phyloP scores from a whole-genome alignment of 1,139 yeast genomes.

The Pichia sp. region DNA sequence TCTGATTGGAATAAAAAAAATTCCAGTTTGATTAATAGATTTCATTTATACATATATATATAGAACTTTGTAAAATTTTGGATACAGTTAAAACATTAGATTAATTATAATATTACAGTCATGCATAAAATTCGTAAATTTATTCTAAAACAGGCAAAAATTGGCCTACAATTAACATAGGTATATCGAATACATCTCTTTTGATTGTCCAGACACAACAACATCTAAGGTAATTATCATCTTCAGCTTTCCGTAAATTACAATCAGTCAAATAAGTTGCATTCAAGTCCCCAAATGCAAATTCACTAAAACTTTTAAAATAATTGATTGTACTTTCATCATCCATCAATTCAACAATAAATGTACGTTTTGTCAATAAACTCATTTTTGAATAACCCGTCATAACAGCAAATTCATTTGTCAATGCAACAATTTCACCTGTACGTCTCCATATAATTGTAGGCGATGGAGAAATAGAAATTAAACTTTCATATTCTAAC shows the following conservation, averaged over 20 bases:
- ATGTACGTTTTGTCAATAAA: slow-evolving; percentile 46
- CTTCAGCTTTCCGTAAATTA: slow-evolving; percentile 34
- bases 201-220: slow-evolving; percentile 64
- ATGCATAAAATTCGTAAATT: not conserved
- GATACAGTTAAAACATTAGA: no score
- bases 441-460: slow-evolving; percentile 75
- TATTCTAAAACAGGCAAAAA: slow-evolving; percentile 30
- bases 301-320: slow-evolving; percentile 75
- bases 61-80: no score
- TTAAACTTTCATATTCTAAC: slow-evolving; percentile 56
- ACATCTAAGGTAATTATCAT: slow-evolving; percentile 39
- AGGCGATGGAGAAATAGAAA: slow-evolving; percentile 56
- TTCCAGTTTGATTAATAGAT: no score
- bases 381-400: slow-evolving; percentile 50
- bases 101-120: no score
- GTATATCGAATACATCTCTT: slow-evolving; percentile 84
- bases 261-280: slow-evolving; percentile 47
- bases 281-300: slow-evolving; percentile 85
- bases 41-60: no score
- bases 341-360: slow-evolving; percentile 76
- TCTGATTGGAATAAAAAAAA: not conserved
- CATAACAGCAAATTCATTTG: slow-evolving; percentile 59
- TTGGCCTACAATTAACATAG: slow-evolving; percentile 39
- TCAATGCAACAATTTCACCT: slow-evolving; percentile 67
- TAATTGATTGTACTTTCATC: slow-evolving; percentile 82